Conservation (phyloP, 106 monocot species). For the Dactylorhiza incarnata region DNA sequence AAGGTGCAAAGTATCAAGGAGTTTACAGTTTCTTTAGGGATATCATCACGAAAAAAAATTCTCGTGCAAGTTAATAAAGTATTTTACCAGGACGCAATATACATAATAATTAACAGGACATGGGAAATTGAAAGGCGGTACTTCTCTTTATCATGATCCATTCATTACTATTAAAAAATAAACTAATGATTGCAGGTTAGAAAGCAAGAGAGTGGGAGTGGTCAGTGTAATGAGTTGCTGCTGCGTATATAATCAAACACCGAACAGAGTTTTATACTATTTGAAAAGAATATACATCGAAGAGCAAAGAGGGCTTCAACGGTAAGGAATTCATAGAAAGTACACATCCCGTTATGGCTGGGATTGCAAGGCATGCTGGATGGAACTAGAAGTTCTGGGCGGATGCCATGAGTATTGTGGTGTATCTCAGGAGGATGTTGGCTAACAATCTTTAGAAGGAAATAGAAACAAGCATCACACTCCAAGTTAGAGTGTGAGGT, state of each 20-base stretch:
- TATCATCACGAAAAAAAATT: neutral
- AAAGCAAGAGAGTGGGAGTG: neutral
- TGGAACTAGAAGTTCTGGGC: too few species aligned
- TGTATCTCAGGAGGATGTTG: too few species aligned
- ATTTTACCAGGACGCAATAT: neutral
- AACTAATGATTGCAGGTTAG: too few species aligned
- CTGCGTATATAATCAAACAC: neutral
- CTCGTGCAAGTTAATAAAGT: neutral
- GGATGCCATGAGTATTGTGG: too few species aligned
- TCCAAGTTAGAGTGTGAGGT: too few species aligned
- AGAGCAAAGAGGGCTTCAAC: too few species aligned
- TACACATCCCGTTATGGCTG: too few species aligned
- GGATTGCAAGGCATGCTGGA: too few species aligned
- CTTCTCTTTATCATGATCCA: neutral
- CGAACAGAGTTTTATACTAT: neutral
- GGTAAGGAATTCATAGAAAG: too few species aligned
- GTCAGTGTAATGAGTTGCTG: neutral
- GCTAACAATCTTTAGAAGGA: too few species aligned
- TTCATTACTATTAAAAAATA: neutral
- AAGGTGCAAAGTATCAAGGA: neutral
- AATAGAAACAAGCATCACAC: too few species aligned
- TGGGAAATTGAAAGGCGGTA: neutral
- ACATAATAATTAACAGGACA: neutral
- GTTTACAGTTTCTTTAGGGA: neutral
- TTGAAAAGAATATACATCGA: neutral